phyloP scores from a whole-genome alignment of 2,329 filamentous ascomycete genomes.

The Claviceps purpurea region DNA sequence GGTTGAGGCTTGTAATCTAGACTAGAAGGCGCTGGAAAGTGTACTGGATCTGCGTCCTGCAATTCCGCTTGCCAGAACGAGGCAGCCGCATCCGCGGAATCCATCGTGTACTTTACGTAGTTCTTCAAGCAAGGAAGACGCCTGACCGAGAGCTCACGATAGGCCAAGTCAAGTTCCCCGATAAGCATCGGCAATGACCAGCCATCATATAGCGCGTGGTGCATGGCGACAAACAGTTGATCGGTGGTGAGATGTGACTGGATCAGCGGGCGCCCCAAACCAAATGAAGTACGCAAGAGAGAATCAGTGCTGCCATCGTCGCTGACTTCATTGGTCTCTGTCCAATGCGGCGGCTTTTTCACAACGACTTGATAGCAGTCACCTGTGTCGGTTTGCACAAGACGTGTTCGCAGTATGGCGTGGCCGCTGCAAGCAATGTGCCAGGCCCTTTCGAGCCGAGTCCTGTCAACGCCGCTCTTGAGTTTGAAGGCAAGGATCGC shows the following conservation, averaged over 20 bases:
- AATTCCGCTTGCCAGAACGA: background rate
- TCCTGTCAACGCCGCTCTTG: background rate
- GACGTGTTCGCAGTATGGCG: background rate
- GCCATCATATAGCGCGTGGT: slow-evolving; percentile 1
- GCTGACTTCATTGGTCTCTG: background rate
- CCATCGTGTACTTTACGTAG: background rate
- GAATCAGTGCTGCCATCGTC: background rate
- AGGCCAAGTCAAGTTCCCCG: background rate
- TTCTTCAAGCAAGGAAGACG: background rate
- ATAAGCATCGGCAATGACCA: background rate
- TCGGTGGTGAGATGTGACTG: background rate
- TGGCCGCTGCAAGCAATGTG: background rate
- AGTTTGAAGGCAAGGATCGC: background rate
- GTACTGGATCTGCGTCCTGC: background rate
- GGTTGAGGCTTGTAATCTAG: background rate
- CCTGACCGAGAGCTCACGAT: background rate
- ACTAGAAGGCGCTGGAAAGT: background rate
- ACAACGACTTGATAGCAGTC: background rate
- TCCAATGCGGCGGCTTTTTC: background rate
- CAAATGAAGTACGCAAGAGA: background rate
- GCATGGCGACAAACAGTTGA: background rate
- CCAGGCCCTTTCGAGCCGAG: background rate
- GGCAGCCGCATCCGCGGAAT: background rate
- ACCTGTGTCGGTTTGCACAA: background rate
- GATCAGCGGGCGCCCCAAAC: background rate